Base-by-base conservation (phyloP, 2,329 filamentous ascomycete species). In the Periconia sp. region DNA sequence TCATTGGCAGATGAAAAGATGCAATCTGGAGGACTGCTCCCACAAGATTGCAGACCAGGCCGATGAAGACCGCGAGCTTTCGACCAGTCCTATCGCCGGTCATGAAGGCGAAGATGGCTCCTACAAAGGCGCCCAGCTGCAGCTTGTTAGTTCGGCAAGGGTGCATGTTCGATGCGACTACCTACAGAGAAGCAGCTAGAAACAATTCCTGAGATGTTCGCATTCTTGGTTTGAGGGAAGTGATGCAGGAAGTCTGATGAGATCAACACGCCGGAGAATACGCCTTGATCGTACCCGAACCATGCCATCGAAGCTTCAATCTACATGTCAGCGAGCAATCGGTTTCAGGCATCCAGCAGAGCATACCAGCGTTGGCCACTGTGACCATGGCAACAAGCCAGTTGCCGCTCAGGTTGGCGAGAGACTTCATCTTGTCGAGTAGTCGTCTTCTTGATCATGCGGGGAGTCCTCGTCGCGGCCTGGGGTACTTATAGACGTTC, bases 1-100 rank as follows among this genome's bases (percentile, higher is more conserved):
- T 63, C 24, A 61, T 54, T 12, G 57, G 49, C 24, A 67, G 61
- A 10, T 51, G 59, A 19, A 56, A 66, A 15, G 61, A 53, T 3
- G 59, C 58, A 3, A 63, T 59, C 34, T 70, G 66, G 4, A 70
- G 46, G 11, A 62, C 50, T 8, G 64, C 66, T 11, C 68, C 67
- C 26, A 65, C 38, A 4, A 57, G 56, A 46, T 69, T 63, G 22
- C 68, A 60, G 7, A 59, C 48, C n/a, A 61, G 77, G 11, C 82
- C 83, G 10, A 83, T 72, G 49, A 85, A 78, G 36, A 83, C 81
- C 5, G 75, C 76, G 19, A 77, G 68, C 57, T 74, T 72, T 13
- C 82, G 72, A 5, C 81, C 82, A 28, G 84, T 74, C 5, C 71
- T 70, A 46, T 86, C 83, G 24, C 83, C 83, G 15, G 79, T 65